Evolutionary conservation across 495 filamentous ascomycete species (phyloP).

Genomic region (Hyaloscypha variabilis): DNA sequence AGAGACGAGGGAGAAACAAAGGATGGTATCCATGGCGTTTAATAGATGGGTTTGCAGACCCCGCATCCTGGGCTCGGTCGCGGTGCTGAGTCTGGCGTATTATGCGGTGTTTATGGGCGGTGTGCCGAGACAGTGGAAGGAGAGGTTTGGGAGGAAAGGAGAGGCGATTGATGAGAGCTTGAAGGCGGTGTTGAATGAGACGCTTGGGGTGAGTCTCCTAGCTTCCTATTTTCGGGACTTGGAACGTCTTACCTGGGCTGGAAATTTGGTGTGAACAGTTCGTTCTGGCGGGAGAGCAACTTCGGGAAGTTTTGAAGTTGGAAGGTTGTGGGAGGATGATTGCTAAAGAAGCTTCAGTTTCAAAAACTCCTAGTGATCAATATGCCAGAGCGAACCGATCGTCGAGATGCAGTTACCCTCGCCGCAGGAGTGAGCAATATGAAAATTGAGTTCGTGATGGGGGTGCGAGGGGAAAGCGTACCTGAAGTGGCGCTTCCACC

Average conservation of each 20-base stretch:
- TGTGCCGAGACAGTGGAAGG: neutral
- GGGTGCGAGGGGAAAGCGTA: slow-evolving; percentile 46
- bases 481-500: slow-evolving; percentile 36
- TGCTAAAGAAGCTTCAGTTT: slow-evolving; percentile 46
- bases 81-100: neutral
- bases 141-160: neutral
- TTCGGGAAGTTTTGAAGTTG: too few species aligned
- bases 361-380: slow-evolving; percentile 64
- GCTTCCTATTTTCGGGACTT: too few species aligned
- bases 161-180: neutral
- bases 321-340: neutral
- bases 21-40: neutral
- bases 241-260: too few species aligned
- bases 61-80: neutral
- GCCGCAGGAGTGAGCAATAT: slow-evolving; percentile 55
- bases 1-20: too few species aligned
- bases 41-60: neutral
- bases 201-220: slow-evolving; percentile 31
- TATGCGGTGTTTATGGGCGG: neutral
- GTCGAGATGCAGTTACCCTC: slow-evolving; percentile 60
- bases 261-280: too few species aligned
- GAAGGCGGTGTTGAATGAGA: slow-evolving; percentile 30
- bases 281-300: too few species aligned
- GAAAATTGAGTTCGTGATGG: slow-evolving; percentile 56
- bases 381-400: slow-evolving; percentile 60